These are phyloP conservation scores for Monosporozyma siamensis DNA, from an alignment of 805 yeast species.

Conservation along the genomic window DNA sequence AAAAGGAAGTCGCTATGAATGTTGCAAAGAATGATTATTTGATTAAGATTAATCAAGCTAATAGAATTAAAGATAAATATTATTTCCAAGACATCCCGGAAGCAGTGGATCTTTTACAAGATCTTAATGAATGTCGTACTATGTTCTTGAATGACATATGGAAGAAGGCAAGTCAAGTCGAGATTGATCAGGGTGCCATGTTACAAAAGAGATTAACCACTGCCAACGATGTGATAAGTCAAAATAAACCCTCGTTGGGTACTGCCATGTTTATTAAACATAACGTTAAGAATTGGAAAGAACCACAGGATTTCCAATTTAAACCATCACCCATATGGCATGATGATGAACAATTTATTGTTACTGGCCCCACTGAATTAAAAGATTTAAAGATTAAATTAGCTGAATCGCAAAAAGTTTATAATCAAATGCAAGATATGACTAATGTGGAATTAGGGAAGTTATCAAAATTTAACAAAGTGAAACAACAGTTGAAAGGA, in stretches of 20 bases:
- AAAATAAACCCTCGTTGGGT: conserved; percentile 67
- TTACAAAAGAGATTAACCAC: conserved; percentile 36
- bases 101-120: conserved; percentile 74
- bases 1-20: conserved; percentile 74
- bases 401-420: conserved; percentile 32
- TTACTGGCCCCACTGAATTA: conserved; percentile 48
- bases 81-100: conserved; percentile 92
- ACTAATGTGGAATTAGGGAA: conserved; percentile 26
- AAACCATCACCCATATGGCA: conserved; percentile 94
- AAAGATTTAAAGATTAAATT: conserved; percentile 46
- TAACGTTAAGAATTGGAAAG: conserved; percentile 66
- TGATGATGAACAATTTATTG: conserved; percentile 74
- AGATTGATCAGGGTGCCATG: conserved; percentile 43
- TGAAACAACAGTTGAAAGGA: conserved; percentile 32
- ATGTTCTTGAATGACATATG: conserved; percentile 60
- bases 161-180: conserved; percentile 52
- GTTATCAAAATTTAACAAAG: conserved; percentile 24
- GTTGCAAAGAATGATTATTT: conserved; percentile 76
- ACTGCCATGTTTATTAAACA: conserved; percentile 90
- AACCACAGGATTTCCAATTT: conserved; percentile 77
- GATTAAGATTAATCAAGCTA: conserved; percentile 72
- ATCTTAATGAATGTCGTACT: conserved; percentile 71
- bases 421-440: conserved; percentile 21
- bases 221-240: conserved; percentile 48
- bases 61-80: conserved; percentile 85